Evolutionary conservation across 306 rosid genomes (phyloP), one percentile per base, ranked within the genome.

Genomic region (Dalbergia oliveri): DNA sequence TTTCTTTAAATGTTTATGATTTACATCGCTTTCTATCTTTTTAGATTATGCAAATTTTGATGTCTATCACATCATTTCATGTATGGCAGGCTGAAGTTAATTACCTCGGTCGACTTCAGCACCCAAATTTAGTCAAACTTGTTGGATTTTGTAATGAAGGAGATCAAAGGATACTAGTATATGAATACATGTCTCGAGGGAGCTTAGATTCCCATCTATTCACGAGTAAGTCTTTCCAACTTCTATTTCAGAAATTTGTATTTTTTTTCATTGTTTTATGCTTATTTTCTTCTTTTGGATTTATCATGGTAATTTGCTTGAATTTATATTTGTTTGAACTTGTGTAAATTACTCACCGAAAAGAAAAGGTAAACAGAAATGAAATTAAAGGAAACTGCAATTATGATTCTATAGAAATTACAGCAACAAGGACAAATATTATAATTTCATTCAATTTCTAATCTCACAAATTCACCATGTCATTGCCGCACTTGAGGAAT

Each of bases 131-230:
- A 19, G 91, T 90, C 4, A 90, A 81, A 69, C 79, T 93, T 12
- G 11, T 88, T 54, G 96, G 97, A 3, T 90, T 53, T 39, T 88
- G 96, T 76, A 91, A 78, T 8, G 94, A 93, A 72, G 86, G 71
- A 72, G 86, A 88, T 14, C 83, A 92, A 45, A 86, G 93, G 82
- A 11, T 89, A 6, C 85, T 93, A 1, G 96, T 90, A 0, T 90
- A 93, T 16, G 96, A 93, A 84, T 90, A 81, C 35, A 80, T 92
- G 86, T 72, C 86, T 34, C 81, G 89, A 41, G 97, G 97, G 76
- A 92, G 95, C 89, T 73, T 90, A 73, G 96, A 93, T 58, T 79
- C 88, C 49, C 95, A 92, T 74, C 86, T 89, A 0, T 89, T 89
- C 19, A 78, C 83, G 58, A 80, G 95, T 91, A 87, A 67, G 89